A percentile compares a stretch with the other conserved stretches of the same genome.
phyloP scores from a whole-genome alignment of 306 rosid genomes.

The Amphicarpaea edgeworthii region DNA sequence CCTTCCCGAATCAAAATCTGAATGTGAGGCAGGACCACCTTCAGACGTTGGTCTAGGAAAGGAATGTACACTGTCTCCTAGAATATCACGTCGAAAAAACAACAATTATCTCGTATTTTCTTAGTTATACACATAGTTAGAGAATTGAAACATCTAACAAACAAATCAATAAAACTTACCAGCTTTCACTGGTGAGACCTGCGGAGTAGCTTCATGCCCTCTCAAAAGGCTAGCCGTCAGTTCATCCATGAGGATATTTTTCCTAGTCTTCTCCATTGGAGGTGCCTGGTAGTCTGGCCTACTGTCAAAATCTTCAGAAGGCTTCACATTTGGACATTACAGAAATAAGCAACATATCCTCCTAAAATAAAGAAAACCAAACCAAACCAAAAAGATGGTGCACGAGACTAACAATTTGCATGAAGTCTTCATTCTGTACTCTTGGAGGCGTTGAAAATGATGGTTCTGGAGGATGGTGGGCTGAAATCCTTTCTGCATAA shows the following conservation, averaged over 20 bases:
- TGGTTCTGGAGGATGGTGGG: constrained; percentile 66
- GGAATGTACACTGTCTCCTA: constrained; percentile 56
- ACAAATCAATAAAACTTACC: constrained; percentile 52
- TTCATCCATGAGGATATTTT: constrained; percentile 50
- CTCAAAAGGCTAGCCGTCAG: constrained; percentile 49
- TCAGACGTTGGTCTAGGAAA: constrained; percentile 71
- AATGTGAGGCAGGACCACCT: constrained; percentile 53
- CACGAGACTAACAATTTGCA: constrained; percentile 56
- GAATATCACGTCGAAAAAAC: constrained; percentile 24
- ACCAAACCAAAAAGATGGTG: constrained; percentile 25
- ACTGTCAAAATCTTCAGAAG: constrained; percentile 60
- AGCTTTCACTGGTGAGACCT: constrained; percentile 59
- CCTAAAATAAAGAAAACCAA: constrained; percentile 31
- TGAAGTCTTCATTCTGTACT: constrained; percentile 50
- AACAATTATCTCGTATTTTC: constrained; percentile 29
- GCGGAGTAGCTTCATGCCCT: constrained; percentile 52
- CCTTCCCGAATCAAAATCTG: constrained; percentile 63
- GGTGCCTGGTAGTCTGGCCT: constrained; percentile 53
- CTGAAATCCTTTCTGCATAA: constrained; percentile 60
- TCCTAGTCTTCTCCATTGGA: constrained; percentile 56
- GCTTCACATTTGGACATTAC: constrained; percentile 56
- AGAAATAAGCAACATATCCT: constrained; percentile 35
- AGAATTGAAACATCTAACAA: constrained; percentile 28
- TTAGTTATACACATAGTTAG: constrained; percentile 8
- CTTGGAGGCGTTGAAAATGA: constrained; percentile 58